phyloP scores from a whole-genome alignment of 768 basidiomycete species.

The Boletus subparvulus region DNA sequence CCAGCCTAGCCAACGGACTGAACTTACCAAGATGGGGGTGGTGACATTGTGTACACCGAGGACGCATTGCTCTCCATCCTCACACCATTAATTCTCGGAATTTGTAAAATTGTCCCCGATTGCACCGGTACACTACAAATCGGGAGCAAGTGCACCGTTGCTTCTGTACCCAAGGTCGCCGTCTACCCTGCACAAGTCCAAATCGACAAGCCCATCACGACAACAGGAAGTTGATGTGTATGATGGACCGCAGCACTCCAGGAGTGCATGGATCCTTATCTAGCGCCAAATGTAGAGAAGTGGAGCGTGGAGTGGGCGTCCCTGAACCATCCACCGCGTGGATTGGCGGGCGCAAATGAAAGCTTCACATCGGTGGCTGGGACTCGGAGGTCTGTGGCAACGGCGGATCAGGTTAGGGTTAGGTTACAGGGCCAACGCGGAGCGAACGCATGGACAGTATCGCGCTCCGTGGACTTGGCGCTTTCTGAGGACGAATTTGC shows the following conservation, averaged over 20 bases:
- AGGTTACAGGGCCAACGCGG: not conserved
- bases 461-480: not conserved
- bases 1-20: not conserved
- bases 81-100: not conserved
- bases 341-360: not conserved
- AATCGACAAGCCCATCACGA: not conserved
- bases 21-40: not conserved
- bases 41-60: not conserved
- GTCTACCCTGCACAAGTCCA: not conserved
- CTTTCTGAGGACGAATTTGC: not conserved
- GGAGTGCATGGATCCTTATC: not conserved
- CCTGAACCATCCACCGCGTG: not conserved
- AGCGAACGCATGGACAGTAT: not conserved
- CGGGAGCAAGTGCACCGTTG: not conserved
- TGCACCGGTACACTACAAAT: not conserved
- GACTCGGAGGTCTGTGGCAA: not conserved
- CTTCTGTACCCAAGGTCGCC: not conserved
- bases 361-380: not conserved
- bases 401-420: not conserved
- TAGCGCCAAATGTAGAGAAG: not conserved
- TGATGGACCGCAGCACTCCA: not conserved
- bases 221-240: no score
- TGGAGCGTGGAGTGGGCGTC: constrained; percentile 2
- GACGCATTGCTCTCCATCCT: not conserved
- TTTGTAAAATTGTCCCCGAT: not conserved